Evolutionary conservation across 2,329 filamentous ascomycete species (phyloP), one percentile per base, ranked within the genome.

Genomic region (Mariannaea elegans): DNA sequence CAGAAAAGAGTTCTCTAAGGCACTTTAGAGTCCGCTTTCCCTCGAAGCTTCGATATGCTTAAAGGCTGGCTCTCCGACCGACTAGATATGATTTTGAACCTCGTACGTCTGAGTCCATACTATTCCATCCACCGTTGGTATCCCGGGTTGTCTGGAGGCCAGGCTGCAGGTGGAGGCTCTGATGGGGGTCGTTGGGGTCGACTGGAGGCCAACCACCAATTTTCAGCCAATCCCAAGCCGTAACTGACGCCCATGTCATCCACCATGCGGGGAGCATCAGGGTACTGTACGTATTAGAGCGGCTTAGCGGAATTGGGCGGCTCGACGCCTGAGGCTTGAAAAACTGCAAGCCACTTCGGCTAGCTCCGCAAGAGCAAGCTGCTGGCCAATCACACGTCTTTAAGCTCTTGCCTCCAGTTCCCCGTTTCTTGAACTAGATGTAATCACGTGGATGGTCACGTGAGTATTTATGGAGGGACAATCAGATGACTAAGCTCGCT

Each of bases 401-500:
- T 7, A 13, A 16, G 29, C 27, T 12, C 31, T 31, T 7, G 23
- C 12, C 16, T 55, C n/a, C 56, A 32, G 1, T 29, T 24, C 32
- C 24, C 42, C 10, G 13, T 38, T 19, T 31, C 29, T 36, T 32
- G 34, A 14, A 16, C 8, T n/a, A 59, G 24, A 27, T 27, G 5
- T 27, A 27, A 27, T 52, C 57, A 61, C 34, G 34, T 51, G 12
- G 2, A 0, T 0, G 14, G 29, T 68, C 68, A 71, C 68, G 68
- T 71, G 68, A 49, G n/a, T 10, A 7, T 2, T 2, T 7, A 27
- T 6, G 10, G 16, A 18, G 36, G 24, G 19, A 42, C 8, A 38
- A 19, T 10, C 9, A 4, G 47, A 63, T 71, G 68, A 71, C 68
- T 71, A 71, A 71, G 65, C 19, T 16, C 6, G n/a, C 32, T 19